These are phyloP conservation scores for Hanseniaspora jakobsenii DNA, from an alignment of 805 yeast species.

Conservation along the genomic window DNA sequence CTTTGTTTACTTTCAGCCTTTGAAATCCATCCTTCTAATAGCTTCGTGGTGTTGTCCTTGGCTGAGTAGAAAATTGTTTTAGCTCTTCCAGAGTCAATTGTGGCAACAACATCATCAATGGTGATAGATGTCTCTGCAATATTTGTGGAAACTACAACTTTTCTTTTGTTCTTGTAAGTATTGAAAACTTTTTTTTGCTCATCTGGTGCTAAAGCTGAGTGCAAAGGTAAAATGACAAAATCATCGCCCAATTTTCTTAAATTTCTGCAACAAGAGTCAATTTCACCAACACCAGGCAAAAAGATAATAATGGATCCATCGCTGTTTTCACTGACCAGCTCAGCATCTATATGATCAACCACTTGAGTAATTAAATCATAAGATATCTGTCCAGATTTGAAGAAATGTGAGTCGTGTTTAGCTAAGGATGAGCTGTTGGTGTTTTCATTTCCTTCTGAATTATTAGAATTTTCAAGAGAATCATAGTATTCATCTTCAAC, in stretches of 20 bases:
- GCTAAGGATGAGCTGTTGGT: slow-evolving; percentile 31
- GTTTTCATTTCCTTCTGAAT: slow-evolving; percentile 10
- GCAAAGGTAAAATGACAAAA: slow-evolving; percentile 57
- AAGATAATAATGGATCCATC: slow-evolving; percentile 73
- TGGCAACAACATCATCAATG: slow-evolving; percentile 87
- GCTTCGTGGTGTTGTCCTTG: slow-evolving; percentile 50
- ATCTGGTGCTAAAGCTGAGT: slow-evolving; percentile 70
- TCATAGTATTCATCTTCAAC: slow-evolving; percentile 17
- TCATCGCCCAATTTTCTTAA: slow-evolving; percentile 18
- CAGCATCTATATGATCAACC: slow-evolving; percentile 41
- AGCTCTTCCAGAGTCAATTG: slow-evolving; percentile 76
- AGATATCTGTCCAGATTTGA: slow-evolving; percentile 56
- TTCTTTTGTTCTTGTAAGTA: slow-evolving; percentile 47
- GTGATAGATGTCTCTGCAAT: slow-evolving; percentile 97
- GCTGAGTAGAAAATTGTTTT: slow-evolving; percentile 66
- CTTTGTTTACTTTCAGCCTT: slow-evolving; percentile 82
- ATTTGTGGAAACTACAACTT: slow-evolving; percentile 80
- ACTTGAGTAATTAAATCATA: slow-evolving; percentile 56
- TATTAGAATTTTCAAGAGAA: slow-evolving; percentile 19
- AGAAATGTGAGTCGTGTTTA: slow-evolving; percentile 52
- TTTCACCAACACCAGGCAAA: slow-evolving; percentile 85
- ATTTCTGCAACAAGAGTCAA: slow-evolving; percentile 41
- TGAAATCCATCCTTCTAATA: slow-evolving; percentile 78
- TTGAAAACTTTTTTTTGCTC: slow-evolving; percentile 73
- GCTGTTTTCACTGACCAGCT: slow-evolving; percentile 32